Conservation (phyloP, 495 filamentous ascomycete genomes). For the Penicillium malachiteum region DNA sequence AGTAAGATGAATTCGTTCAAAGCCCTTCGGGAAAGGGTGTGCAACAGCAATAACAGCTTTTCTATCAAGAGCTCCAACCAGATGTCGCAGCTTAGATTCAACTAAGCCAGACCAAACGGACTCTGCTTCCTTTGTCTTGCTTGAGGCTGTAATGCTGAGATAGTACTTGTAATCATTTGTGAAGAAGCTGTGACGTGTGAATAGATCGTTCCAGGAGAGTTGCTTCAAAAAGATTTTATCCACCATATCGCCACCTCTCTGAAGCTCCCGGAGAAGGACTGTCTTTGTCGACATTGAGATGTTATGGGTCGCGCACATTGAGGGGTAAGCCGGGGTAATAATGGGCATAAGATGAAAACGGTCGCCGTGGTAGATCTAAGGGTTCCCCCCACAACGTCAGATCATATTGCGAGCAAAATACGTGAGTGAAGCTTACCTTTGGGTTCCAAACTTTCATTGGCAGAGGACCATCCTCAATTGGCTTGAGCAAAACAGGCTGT, state of each 20-base stretch:
- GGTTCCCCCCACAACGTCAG: too few species aligned
- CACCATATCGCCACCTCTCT: conserved; percentile 73
- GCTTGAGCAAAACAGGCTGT: conserved; percentile 81
- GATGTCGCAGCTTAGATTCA: conserved; percentile 83
- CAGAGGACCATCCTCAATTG: conserved; percentile 78
- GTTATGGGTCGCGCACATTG: conserved; percentile 96
- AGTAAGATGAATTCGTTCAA: conserved; percentile 75
- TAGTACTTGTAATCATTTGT: conserved; percentile 92
- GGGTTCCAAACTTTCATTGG: conserved; percentile 94
- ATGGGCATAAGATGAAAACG: conserved; percentile 90
- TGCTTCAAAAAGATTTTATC: conserved; percentile 75
- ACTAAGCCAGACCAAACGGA: conserved; percentile 87
- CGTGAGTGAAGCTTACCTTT: conserved; percentile 51
- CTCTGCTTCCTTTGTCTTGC: conserved; percentile 80
- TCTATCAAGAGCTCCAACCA: conserved; percentile 76
- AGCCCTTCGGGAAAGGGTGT: conserved; percentile 90
- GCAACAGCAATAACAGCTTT: conserved; percentile 74
- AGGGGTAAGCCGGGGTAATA: conserved; percentile 93
- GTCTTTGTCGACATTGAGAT: conserved; percentile 80
- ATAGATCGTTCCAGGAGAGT: conserved; percentile 81
- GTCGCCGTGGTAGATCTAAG: conserved; percentile 76
- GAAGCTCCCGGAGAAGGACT: conserved; percentile 78
- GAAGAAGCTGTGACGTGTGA: conserved; percentile 87
- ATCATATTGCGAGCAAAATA: too few species aligned
- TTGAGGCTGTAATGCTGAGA: conserved; percentile 81